Evolutionary conservation across 441 rosid species (phyloP).

Genomic region (Syzygium syzygioides): DNA sequence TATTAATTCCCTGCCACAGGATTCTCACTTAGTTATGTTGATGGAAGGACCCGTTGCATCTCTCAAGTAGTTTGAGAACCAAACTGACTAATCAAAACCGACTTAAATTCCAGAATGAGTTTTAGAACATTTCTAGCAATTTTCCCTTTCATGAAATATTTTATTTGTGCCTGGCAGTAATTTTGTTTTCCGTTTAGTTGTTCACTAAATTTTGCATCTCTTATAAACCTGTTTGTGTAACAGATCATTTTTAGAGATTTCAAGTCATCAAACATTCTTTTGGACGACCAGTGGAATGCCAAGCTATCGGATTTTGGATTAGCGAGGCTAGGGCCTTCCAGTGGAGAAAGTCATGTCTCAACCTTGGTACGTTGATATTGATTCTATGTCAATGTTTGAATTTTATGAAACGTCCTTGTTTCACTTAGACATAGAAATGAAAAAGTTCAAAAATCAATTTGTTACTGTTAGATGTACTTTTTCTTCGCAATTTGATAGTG

Average conservation of each 20-base stretch:
- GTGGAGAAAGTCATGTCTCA: constrained; percentile 14
- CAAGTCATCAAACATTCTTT: constrained; percentile 14
- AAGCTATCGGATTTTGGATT: constrained; percentile 13
- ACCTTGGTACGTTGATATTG: constrained; percentile 3
- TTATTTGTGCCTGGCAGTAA: background rate
- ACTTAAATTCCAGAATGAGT: background rate
- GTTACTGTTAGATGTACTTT: background rate
- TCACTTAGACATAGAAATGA: background rate
- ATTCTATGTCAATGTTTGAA: background rate
- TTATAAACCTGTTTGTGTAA: background rate
- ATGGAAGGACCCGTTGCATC: background rate
- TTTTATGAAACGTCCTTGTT: background rate
- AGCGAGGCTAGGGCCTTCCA: constrained; percentile 13
- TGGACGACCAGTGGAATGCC: constrained; percentile 13
- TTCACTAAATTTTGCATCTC: background rate
- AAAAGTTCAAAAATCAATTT: background rate
- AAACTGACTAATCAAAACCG: background rate
- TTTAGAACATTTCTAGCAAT: background rate
- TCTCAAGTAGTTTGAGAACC: background rate
- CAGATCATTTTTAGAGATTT: constrained; percentile 15
- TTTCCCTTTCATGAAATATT: background rate
- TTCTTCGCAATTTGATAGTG: background rate
- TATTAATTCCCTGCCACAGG: background rate
- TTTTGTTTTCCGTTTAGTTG: background rate
- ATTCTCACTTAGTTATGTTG: background rate